Conservation (phyloP, 176 grass and related monocot species). For the Musa acuminata region DNA sequence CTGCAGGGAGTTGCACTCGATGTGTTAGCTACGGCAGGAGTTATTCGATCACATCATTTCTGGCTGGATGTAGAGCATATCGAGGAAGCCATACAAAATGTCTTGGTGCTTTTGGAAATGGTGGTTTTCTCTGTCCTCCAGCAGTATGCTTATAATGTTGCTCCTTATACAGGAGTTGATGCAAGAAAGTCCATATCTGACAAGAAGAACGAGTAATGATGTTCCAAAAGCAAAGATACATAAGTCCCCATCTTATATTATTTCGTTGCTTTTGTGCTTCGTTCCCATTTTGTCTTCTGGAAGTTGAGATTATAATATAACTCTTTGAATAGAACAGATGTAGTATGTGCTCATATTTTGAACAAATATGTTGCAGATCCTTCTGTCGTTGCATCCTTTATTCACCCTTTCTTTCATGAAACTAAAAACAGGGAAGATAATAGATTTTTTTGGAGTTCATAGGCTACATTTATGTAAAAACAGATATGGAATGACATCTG, state of each 20-base stretch:
- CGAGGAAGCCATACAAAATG: slow-evolving; percentile 84
- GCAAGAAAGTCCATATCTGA: slow-evolving; percentile 38
- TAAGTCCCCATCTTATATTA: neutral
- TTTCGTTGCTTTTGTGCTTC: too few relatives aligned
- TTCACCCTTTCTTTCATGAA: too few relatives aligned
- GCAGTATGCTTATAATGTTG: slow-evolving; percentile 77
- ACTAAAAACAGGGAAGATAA: too few relatives aligned
- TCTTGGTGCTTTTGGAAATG: slow-evolving; percentile 75
- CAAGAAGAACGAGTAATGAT: slow-evolving; percentile 74
- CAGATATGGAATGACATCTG: too few relatives aligned
- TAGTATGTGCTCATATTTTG: neutral
- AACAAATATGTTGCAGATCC: neutral
- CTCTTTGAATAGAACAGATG: neutral
- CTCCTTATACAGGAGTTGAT: slow-evolving; percentile 66
- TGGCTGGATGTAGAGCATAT: slow-evolving; percentile 95
- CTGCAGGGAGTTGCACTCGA: slow-evolving; percentile 64
- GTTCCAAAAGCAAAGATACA: neutral
- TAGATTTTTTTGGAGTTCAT: too few relatives aligned
- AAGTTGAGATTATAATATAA: neutral
- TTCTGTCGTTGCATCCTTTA: too few relatives aligned
- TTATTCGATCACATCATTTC: slow-evolving; percentile 80
- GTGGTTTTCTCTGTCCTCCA: slow-evolving; percentile 81
- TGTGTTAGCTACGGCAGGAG: slow-evolving; percentile 43
- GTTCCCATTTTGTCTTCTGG: neutral
- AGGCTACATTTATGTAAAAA: too few relatives aligned